Evolutionary conservation across 768 basidiomycete species (phyloP), one percentile per base, ranked within the genome.

Genomic region (Lactifluus echinatus): DNA sequence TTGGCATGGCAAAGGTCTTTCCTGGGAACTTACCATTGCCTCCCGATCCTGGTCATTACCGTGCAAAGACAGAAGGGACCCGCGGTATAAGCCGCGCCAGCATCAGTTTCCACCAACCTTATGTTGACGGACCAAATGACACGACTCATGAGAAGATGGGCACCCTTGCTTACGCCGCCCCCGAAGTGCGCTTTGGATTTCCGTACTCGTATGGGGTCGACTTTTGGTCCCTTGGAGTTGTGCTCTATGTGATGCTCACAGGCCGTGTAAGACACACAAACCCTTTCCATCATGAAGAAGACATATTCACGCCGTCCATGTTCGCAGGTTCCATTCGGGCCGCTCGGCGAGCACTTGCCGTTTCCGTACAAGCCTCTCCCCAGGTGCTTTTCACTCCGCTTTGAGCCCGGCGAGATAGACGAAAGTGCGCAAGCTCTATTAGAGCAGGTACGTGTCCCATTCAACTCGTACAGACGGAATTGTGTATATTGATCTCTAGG

Each of bases 1-100:
- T 64, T 31, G 64, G 64, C 26, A 45, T 64, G 51, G 55, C 63
- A 23, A 64, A 64, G 51, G 26, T 61, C 15, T 64, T 57, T 31
- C 29, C 36, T 24, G 52, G 11, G 15, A 48, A 29, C 17, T 24
- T 49, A 26, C 40, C 31, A 23, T 34, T 34, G 5, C 21, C 17
- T 42, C 50, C 55, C 5, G 36, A 48, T 26, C 42, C 24, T 40
- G 23, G 36, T 19, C 54, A 33, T 33, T 24, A 8, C 36, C 59
- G 49, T 6, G 43, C 52, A 4, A 44, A 50, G 17, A 39, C 53
- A 2, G 26, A 47, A 19, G n/a, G 40, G 5, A 28, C 31, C n/a
- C n/a, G n/a, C 4, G 29, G 42, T 26, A 26, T 36, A 0, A 24
- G 17, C 15, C 37, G 36, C 52, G 14, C 46, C n/a, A 8, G 52